Conservation (phyloP, 139 green algal genomes). For the Coccomyxa sp. region DNA sequence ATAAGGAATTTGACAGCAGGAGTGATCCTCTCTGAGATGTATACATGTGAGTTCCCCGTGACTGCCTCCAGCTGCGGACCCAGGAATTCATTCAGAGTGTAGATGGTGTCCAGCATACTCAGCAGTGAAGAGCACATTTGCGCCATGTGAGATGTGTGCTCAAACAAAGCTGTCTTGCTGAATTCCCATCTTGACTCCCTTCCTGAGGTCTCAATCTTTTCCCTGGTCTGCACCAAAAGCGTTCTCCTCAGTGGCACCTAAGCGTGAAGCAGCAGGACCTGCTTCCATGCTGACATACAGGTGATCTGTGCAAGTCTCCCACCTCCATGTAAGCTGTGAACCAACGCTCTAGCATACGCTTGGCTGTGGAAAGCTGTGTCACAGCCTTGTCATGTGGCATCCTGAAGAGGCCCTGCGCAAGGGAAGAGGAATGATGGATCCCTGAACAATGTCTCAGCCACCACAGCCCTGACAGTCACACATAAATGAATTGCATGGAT, state of each 20-base stretch:
- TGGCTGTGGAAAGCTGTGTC: slow-evolving; percentile 47
- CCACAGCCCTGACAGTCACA: too few species aligned
- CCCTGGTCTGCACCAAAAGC: slow-evolving; percentile 44
- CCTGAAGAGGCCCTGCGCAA: slow-evolving; percentile 54
- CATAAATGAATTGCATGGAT: too few species aligned
- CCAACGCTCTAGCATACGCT: slow-evolving; percentile 71
- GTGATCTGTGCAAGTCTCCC: too few species aligned
- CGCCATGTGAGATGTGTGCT: slow-evolving; percentile 79
- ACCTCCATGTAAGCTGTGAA: slow-evolving; percentile 73
- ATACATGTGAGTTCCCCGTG: slow-evolving; percentile 54
- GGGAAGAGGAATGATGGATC: too few species aligned
- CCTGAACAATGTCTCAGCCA: too few species aligned
- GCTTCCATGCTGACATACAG: too few species aligned
- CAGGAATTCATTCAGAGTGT: slow-evolving; percentile 89
- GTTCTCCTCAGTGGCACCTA: too few species aligned
- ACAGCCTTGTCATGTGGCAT: slow-evolving; percentile 46
- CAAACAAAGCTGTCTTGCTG: slow-evolving; percentile 79
- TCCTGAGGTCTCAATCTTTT: slow-evolving; percentile 80
- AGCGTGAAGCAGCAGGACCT: too few species aligned
- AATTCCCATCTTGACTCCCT: slow-evolving; percentile 91
- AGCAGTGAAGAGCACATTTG: slow-evolving; percentile 75
- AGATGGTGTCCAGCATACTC: slow-evolving; percentile 77
- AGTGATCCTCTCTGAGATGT: not conserved
- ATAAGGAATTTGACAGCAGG: too few species aligned
- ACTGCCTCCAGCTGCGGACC: slow-evolving; percentile 90